Percentiles rank a stretch among this genome's conserved stretches.
Conservation (phyloP, 2,329 filamentous ascomycete genomes). For the Juglanconis juglandina region DNA sequence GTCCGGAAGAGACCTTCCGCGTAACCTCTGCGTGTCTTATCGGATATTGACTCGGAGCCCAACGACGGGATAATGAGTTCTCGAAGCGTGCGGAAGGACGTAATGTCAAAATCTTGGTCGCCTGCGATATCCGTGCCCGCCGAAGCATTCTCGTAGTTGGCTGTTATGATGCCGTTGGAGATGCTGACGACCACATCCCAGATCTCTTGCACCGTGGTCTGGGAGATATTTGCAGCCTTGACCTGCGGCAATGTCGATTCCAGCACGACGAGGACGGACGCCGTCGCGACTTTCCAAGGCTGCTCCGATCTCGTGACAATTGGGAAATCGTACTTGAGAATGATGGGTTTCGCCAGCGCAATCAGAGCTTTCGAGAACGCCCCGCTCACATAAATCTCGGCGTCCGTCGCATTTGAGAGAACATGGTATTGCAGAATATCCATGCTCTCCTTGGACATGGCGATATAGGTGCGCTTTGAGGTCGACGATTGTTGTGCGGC, state of each 20-base stretch:
- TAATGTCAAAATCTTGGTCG: conserved; percentile 81
- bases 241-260: conserved; percentile 62
- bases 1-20: conserved; percentile 74
- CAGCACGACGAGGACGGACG: conserved; percentile 65
- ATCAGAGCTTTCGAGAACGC: conserved; percentile 63
- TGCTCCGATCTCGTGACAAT: conserved; percentile 66
- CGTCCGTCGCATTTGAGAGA: conserved; percentile 54
- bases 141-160: conserved; percentile 51
- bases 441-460: conserved; percentile 82
- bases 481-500: conserved; percentile 30
- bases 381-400: conserved; percentile 67
- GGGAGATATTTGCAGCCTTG: conserved; percentile 44
- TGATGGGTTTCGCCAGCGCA: conserved; percentile 67
- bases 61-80: conserved; percentile 72
- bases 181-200: conserved; percentile 68
- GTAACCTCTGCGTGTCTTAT: conserved; percentile 66
- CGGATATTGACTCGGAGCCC: conserved; percentile 61
- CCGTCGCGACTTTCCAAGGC: conserved; percentile 79
- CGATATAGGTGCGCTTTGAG: conserved; percentile 75
- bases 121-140: conserved; percentile 48
- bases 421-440: conserved; percentile 61
- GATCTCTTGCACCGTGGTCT: conserved; percentile 50
- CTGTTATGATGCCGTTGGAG: conserved; percentile 65
- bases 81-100: conserved; percentile 66
- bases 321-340: conserved; percentile 76